A percentile compares a stretch with the other conserved stretches of the same genome.
Evolutionary conservation across 169 alveolate species (phyloP).

Genomic region (Plasmodium falciparum): DNA sequence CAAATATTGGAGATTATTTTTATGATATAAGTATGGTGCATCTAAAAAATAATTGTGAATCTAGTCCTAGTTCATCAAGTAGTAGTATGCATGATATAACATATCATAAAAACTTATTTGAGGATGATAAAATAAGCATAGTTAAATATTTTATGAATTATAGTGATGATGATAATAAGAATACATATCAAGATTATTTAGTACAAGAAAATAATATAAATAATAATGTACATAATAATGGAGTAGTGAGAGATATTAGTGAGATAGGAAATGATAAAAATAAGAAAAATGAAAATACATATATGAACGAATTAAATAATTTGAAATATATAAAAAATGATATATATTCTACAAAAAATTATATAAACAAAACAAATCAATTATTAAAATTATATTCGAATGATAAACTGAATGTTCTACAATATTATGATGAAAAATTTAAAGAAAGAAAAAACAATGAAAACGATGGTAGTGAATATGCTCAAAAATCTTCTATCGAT

Average conservation of each 20-base stretch:
- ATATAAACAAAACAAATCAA: conserved; percentile 6
- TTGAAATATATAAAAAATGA: conserved; percentile 11
- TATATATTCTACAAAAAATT: background rate
- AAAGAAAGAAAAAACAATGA: background rate
- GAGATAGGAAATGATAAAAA: background rate
- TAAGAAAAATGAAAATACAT: background rate
- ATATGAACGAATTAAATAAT: conserved; percentile 4
- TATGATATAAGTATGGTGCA: background rate
- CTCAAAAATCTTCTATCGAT: background rate
- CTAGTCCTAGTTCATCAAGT: background rate
- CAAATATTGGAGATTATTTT: conserved; percentile 55
- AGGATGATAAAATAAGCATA: conserved; percentile 1
- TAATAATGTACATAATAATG: too few species aligned
- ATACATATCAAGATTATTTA: background rate
- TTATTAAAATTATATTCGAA: conserved; percentile 16
- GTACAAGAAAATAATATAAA: too few species aligned
- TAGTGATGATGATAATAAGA: background rate
- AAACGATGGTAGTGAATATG: background rate
- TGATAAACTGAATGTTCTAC: conserved; percentile 18
- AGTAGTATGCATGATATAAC: background rate
- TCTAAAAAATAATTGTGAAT: conserved; percentile 8
- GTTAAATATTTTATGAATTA: conserved; percentile 3
- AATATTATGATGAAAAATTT: conserved; percentile 17
- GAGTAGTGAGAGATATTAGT: background rate
- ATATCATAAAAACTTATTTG: background rate